Percentiles rank a stretch among this genome's conserved stretches.
Conservation (phyloP, 176 grass and related monocot genomes). For the Microstegium vimineum region DNA sequence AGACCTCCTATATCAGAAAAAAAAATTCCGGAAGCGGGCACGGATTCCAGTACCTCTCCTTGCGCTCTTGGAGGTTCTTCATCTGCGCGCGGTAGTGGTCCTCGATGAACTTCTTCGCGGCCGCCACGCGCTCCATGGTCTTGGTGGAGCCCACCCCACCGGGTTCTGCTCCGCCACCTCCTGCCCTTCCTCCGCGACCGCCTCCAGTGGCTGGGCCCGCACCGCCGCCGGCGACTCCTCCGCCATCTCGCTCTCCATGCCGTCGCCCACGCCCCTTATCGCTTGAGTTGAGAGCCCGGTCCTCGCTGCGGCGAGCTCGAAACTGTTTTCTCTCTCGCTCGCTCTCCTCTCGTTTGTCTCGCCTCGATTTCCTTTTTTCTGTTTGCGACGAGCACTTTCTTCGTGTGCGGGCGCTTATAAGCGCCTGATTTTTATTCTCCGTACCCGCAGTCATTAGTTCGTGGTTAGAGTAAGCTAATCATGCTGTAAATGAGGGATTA, state of each 20-base stretch:
- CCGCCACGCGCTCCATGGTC: slow-evolving; percentile 78
- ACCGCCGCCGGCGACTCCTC: not conserved
- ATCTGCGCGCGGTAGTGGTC: slow-evolving; percentile 67
- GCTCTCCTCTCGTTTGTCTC: not conserved
- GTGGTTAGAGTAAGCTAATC: not conserved
- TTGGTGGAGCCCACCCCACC: slow-evolving; percentile 43
- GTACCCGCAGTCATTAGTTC: not conserved
- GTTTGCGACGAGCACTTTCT: not conserved
- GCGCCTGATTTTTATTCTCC: not conserved
- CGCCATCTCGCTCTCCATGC: slow-evolving; percentile 28
- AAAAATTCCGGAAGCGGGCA: not conserved
- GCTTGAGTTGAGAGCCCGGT: not conserved
- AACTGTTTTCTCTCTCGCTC: not conserved
- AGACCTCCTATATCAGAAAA: not conserved
- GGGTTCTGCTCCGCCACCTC: not conserved
- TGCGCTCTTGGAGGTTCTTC: slow-evolving; percentile 72
- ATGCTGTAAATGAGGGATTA: not conserved
- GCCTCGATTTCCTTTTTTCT: not conserved
- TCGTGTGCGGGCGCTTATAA: not conserved
- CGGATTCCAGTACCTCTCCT: slow-evolving; percentile 40
- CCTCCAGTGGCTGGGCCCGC: not conserved
- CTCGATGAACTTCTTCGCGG: slow-evolving; percentile 90
- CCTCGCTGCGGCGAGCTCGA: slow-evolving; percentile 15
- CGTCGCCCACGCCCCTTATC: slow-evolving; percentile 5
- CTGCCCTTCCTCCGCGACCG: slow-evolving; percentile 11